Percentiles rank a stretch among this genome's conserved stretches.
These are phyloP conservation scores for Podila clonocystis DNA, from an alignment of 192 early-diverging fungal genomes.

Conservation along the genomic window DNA sequence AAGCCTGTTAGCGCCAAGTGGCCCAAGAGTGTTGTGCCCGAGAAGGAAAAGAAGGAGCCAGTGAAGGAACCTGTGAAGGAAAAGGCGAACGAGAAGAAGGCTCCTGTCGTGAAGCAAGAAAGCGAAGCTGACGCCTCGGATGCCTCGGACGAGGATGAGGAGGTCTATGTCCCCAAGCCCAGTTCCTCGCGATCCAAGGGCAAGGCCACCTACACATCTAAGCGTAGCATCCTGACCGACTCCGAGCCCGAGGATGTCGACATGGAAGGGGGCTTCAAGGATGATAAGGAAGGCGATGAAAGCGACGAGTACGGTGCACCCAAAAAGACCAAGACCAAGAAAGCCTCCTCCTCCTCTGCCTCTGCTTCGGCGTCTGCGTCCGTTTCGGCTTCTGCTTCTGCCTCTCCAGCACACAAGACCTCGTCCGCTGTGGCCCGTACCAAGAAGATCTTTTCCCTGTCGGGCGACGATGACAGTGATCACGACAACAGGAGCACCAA, in stretches of 20 bases:
- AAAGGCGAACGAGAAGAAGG: neutral
- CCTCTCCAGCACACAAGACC: neutral
- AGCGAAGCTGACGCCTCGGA: neutral
- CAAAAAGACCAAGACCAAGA: constrained; percentile 22
- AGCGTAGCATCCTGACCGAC: constrained; percentile 17
- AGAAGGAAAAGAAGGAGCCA: neutral
- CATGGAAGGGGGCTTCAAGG: neutral
- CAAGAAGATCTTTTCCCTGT: constrained; percentile 41
- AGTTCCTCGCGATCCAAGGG: constrained; percentile 3
- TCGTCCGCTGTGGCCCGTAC: neutral
- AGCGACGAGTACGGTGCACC: constrained; percentile 10
- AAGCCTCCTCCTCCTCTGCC: neutral
- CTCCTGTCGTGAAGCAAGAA: too few relatives aligned
- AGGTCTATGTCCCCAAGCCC: constrained; percentile 6
- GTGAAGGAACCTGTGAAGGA: neutral
- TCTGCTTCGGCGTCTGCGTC: neutral
- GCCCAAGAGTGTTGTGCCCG: constrained; percentile 24
- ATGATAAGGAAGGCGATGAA: constrained; percentile 16
- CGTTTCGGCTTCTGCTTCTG: neutral
- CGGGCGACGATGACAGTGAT: constrained; percentile 13
- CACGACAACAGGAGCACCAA: neutral
- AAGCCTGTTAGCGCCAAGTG: constrained; percentile 9
- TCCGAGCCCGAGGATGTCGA: constrained; percentile 13
- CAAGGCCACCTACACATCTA: constrained; percentile 33
- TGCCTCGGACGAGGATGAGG: constrained; percentile 13